Evolutionary conservation across 352 stramenopile species (phyloP), one percentile per base, ranked within the genome.

Genomic region (Phytopythium aichiense): DNA sequence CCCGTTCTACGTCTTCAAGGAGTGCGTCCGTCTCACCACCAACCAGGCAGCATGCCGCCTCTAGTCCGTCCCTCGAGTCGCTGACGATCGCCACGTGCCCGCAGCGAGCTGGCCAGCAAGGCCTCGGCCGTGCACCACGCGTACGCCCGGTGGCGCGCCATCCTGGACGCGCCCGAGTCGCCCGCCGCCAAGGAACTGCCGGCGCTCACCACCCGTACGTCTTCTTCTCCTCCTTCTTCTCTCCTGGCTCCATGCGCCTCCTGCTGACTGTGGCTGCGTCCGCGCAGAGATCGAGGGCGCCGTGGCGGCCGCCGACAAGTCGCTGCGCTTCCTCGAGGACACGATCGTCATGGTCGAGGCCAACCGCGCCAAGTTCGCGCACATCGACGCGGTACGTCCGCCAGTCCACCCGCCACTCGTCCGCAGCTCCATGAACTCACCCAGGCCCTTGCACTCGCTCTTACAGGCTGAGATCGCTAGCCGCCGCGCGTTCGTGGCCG

Each of bases 1-100:
- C 56, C 84, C 84, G 46, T 92, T 89, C 69, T 92, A 92, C 67
- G 84, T 92, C 12, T 92, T 91, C 63, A 92, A 91, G 67, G 84
- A 92, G 84, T 92, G 65, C 68, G 74, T 73, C 20, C 23, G 2
- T 20, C 9, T 22, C n/a, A n/a, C n/a, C n/a, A n/a, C n/a, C n/a
- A n/a, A n/a, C n/a, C n/a, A n/a, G n/a, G n/a, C n/a, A n/a, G n/a
- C n/a, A n/a, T 40, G 35, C 35, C 51, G 30, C 49, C 12, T 16
- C 8, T 37, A 16, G 35, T 51, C 13, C 22, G 35, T 51, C 13
- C 37, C 12, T 13, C 13, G 1, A 12, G 7, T 12, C 22, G 64
- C 54, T 63, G 16, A 40, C 18, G 49, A 30, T 67, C 20, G 28
- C 22, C 20, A 13, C 54, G 13, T 8, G 5, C 42, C 18, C 40